These are phyloP conservation scores for Chrysoporthe austroafricana DNA, from an alignment of 2,329 filamentous ascomycete species.

Conservation along the genomic window DNA sequence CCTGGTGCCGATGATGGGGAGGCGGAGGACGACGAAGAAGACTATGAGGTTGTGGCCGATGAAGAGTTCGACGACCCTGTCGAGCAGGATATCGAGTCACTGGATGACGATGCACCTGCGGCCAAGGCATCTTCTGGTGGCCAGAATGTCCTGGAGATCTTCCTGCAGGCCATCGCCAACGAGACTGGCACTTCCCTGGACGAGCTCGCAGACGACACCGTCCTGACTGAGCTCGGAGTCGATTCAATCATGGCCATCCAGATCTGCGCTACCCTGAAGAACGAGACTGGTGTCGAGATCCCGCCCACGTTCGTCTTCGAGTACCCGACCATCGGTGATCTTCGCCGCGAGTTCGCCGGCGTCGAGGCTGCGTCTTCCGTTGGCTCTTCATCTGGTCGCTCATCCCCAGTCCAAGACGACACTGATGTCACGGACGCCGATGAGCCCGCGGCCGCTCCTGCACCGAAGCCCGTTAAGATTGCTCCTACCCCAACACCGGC, in stretches of 20 bases:
- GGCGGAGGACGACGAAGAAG: slow-evolving; percentile 13
- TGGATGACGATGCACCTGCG: slow-evolving; percentile 3
- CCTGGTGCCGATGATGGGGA: slow-evolving; percentile 10
- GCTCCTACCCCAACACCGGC: not conserved
- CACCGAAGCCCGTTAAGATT: not conserved
- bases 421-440: slow-evolving; percentile 20
- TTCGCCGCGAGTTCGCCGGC: slow-evolving; percentile 28
- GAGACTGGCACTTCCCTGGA: slow-evolving; percentile 32
- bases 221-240: slow-evolving; percentile 34
- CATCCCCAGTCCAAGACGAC: slow-evolving; percentile 9
- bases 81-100: slow-evolving; percentile 17
- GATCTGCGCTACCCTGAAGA: slow-evolving; percentile 32
- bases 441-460: slow-evolving; percentile 4
- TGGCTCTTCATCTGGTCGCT: slow-evolving; percentile 7
- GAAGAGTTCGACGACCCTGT: slow-evolving; percentile 17
- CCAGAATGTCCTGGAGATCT: slow-evolving; percentile 16
- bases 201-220: slow-evolving; percentile 31
- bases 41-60: slow-evolving; percentile 16
- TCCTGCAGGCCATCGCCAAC: slow-evolving; percentile 30
- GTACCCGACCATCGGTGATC: slow-evolving; percentile 31
- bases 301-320: slow-evolving; percentile 32
- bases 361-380: slow-evolving; percentile 5
- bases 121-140: not conserved
- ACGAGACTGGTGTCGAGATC: slow-evolving; percentile 30
- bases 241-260: slow-evolving; percentile 37